Evolutionary conservation across 2,329 filamentous ascomycete species (phyloP), one percentile per base, ranked within the genome.

Genomic region (Xenosphaeropsis pyriputrescens): DNA sequence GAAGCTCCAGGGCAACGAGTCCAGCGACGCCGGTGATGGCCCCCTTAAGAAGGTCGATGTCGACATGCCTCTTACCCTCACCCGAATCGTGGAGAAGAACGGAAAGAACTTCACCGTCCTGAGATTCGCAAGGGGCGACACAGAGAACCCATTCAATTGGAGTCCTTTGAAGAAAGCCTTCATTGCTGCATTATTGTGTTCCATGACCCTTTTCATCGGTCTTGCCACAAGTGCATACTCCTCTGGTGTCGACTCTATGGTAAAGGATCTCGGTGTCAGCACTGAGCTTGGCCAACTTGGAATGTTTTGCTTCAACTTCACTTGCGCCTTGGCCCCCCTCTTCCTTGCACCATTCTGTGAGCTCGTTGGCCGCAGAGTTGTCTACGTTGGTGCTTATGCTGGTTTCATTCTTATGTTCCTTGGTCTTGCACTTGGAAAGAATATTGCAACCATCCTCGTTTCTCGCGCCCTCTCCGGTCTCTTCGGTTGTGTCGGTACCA

Each of bases 261-360:
- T 50, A 11, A 45, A 49, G 26, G 66, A 69, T 1, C 49, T 70
- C 6, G 57, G 60, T 17, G 56, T 60, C 2, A 57, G 58, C 1
- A 50, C 50, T 0, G 57, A 62, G 38, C 48, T 66, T 5, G 65
- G 65, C 22, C 58, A 70, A 47, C 48, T 69, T 5, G 65, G 65
- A 41, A 54, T 70, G 13, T 94, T 91, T 56, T 89, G 83, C 30
- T 54, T 72, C 35, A 86, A 86, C 4, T 93, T 93, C 46, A 83
- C 71, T 0, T 85, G 84, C 46, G 77, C 63, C 1, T 53, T 86
- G n/a, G 81, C 83, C 0, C 86, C 86, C 0, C 91, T 94, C 81
- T 68, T 85, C 2, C 67, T 93, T 0, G 86, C 86, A 0, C 86
- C 86, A 0, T 78, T 93, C 45, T 85, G 79, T 2, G 86, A 94